Conservation (phyloP, 176 grass and related monocot genomes). For the Oryza longistaminata region DNA sequence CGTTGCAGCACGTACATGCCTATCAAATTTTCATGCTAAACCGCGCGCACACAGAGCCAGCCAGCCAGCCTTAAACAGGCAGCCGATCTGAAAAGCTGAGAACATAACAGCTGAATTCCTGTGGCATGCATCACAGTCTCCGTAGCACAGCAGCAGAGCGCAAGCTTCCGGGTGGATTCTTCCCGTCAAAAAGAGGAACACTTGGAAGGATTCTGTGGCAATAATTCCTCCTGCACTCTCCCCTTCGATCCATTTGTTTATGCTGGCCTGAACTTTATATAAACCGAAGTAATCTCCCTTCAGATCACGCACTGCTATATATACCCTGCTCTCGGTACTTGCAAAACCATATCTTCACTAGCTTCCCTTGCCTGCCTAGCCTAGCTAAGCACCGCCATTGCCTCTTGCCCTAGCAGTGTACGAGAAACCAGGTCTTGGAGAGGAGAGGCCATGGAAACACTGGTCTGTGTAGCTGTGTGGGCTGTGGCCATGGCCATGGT, state of each 20-base stretch:
- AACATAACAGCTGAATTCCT: constrained; percentile 26
- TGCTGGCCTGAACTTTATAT: constrained; percentile 27
- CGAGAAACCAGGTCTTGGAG: not conserved
- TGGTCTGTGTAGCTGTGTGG: constrained; percentile 15
- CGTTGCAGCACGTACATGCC: constrained; percentile 20
- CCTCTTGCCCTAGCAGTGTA: not conserved
- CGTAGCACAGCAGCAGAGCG: constrained; percentile 22
- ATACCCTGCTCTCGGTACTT: constrained; percentile 34
- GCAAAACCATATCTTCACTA: constrained; percentile 42
- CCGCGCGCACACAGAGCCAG: constrained; percentile 4
- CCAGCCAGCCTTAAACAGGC: constrained; percentile 10
- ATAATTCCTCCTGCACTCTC: not conserved
- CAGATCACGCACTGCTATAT: not conserved
- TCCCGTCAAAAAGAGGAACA: constrained; percentile 34
- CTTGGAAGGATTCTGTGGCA: constrained; percentile 35
- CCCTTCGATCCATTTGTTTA: constrained; percentile 22
- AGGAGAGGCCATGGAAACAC: constrained; percentile 32
- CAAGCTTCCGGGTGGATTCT: constrained; percentile 27
- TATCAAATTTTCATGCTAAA: constrained; percentile 26
- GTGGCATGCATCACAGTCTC: constrained; percentile 27
- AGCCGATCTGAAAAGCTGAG: constrained; percentile 28
- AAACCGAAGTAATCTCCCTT: constrained; percentile 25
- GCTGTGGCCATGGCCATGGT: constrained; percentile 30
- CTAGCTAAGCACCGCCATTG: constrained; percentile 12
- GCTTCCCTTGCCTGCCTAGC: constrained; percentile 33